Evolutionary conservation across 2,329 filamentous ascomycete species (phyloP), one percentile per base, ranked within the genome.

Genomic region (Lomentospora prolificans): DNA sequence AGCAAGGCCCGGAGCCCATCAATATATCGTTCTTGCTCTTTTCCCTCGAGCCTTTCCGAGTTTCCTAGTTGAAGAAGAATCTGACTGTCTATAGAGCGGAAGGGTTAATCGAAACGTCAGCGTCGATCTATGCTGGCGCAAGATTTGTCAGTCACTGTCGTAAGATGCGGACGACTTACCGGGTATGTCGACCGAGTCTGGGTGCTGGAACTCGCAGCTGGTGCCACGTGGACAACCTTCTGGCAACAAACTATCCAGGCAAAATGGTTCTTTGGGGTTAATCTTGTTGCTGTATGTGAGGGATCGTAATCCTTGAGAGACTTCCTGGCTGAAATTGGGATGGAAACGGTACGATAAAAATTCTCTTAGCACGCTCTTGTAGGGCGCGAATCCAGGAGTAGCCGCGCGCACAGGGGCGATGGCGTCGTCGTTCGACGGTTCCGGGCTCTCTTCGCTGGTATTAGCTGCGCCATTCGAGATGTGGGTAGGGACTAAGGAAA

Each of bases 201-300:
- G 91, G 72, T 99, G 94, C 74, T 97, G 80, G 61, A 75, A 85
- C 56, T 82, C 73, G 72, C 94, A 99, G 55, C 80, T 75, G 58
- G 73, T 68, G 65, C 91, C 88, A 62, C 86, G 85, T 28, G 78
- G 69, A 60, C 94, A 97, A 61, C 77, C 74, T 58, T 83, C 82
- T 54, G 84, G 84, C 51, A 78, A 76, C 60, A 88, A 73, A 69
- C 95, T 89, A 64, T 82, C 86, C 36, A 83, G 85, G 70, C 94
- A 99, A 51, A 97, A 66, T 59, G 81, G 80, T 62, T 80, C 84
- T 58, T 82, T 77, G 24, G 84, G 77, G 67, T 96, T 84, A 70
- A 99, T 95, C 62, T 85, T 86, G 70, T 95, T 89, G 72, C 89
- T 96, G 73, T 92, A 97, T 46, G 91, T 97, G 74, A 95, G 78